Conservation (phyloP, 177 flowering plant species). For the Vitis hybrid region DNA sequence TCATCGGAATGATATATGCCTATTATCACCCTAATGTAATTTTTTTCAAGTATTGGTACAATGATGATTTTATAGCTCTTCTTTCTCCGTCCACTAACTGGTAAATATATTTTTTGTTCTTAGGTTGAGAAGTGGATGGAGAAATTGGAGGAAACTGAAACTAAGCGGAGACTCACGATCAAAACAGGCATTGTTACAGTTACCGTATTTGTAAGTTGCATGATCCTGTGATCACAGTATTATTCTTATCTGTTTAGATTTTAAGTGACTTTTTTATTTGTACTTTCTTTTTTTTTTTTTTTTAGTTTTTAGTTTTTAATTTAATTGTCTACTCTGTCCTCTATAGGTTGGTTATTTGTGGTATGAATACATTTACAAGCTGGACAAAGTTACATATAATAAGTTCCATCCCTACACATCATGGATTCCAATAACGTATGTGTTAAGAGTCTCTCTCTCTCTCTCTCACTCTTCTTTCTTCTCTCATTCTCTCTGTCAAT, state of each 20-base stretch:
- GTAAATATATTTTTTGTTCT: constrained; percentile 7
- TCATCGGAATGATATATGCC: constrained; percentile 96
- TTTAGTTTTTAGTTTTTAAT: constrained; percentile 1
- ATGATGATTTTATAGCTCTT: constrained; percentile 4
- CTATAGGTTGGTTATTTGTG: constrained; percentile 89
- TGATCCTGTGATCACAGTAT: constrained; percentile 4
- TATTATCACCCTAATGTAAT: constrained; percentile 92
- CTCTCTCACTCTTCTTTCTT: background rate
- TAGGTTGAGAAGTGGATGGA: constrained; percentile 98
- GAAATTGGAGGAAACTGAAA: constrained; percentile 86
- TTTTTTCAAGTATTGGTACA: constrained; percentile 5
- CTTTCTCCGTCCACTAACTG: background rate
- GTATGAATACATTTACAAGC: constrained; percentile 92
- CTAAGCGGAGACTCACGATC: constrained; percentile 57
- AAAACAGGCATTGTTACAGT: constrained; percentile 62
- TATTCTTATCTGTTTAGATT: background rate
- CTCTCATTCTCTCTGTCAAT: background rate
- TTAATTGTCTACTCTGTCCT: background rate
- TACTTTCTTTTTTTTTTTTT: background rate
- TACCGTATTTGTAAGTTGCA: constrained; percentile 58
- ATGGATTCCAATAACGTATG: constrained; percentile 99
- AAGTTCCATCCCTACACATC: constrained; percentile 96
- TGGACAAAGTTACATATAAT: constrained; percentile 90
- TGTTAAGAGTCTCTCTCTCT: constrained; percentile 7
- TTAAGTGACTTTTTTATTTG: background rate